phyloP scores from a whole-genome alignment of 345 rosid species.

The Jatropha curcas region DNA sequence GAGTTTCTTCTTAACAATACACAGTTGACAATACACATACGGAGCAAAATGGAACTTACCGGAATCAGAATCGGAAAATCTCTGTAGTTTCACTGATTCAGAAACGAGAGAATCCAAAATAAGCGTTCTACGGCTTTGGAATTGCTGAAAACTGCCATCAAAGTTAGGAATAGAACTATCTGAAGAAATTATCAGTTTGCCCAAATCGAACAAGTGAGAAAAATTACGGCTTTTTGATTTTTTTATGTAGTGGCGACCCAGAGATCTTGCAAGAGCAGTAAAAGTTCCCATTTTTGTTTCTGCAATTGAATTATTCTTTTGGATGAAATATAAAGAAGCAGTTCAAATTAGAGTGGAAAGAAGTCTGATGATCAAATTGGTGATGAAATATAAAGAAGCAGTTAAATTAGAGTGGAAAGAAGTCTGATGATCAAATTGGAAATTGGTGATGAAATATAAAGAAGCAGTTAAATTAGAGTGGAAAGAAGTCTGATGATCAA shows the following conservation, averaged over 20 bases:
- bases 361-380: no score
- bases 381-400: no score
- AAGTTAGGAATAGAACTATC: neutral
- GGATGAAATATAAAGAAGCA: no score
- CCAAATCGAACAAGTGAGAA: neutral
- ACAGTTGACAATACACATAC: neutral
- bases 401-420: no score
- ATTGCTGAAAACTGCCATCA: slow-evolving; percentile 20
- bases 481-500: no score
- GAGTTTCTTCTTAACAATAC: neutral
- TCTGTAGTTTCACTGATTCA: slow-evolving; percentile 61
- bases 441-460: no score
- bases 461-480: no score
- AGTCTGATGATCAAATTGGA: no score
- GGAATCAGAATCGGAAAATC: slow-evolving; percentile 60
- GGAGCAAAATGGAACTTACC: slow-evolving; percentile 37
- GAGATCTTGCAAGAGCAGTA: slow-evolving; percentile 29
- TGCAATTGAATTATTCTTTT: neutral
- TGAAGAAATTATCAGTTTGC: slow-evolving; percentile 4
- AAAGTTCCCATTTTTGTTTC: slow-evolving; percentile 28
- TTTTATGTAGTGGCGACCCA: slow-evolving; percentile 23
- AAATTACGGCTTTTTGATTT: slow-evolving; percentile 11
- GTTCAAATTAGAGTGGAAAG: no score
- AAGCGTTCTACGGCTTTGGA: slow-evolving; percentile 55
- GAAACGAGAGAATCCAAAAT: slow-evolving; percentile 61